Evolutionary conservation across 164 flowering plant species (phyloP).

Genomic region (Amborella trichopoda): DNA sequence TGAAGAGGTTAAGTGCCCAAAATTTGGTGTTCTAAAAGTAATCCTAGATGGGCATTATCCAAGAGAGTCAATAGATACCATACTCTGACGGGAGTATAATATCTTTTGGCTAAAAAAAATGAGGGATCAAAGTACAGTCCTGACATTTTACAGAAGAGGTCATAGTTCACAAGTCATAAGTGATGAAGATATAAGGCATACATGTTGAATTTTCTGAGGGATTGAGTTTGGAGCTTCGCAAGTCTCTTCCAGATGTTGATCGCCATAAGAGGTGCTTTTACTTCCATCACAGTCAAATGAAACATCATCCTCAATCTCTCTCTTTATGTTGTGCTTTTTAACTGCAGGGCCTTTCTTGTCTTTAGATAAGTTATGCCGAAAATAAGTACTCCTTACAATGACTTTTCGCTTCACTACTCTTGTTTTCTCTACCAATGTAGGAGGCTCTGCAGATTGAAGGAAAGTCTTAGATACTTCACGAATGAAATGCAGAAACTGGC

Average conservation of each 20-base stretch:
- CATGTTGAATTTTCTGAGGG: conserved; percentile 14
- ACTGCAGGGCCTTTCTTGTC: conserved; percentile 16
- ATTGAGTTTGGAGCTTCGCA: conserved; percentile 21
- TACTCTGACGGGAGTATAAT: too few relatives aligned
- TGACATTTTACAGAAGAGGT: too few relatives aligned
- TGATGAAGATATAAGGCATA: conserved; percentile 12
- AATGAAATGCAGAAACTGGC: too few relatives aligned
- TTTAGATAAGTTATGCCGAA: conserved; percentile 24
- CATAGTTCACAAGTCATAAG: not conserved
- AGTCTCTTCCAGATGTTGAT: conserved; percentile 7
- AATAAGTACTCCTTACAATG: conserved; percentile 46
- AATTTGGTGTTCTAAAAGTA: too few relatives aligned
- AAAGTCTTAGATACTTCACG: too few relatives aligned
- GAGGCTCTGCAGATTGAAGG: too few relatives aligned
- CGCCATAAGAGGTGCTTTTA: conserved; percentile 6
- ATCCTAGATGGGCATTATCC: too few relatives aligned
- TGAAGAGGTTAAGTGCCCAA: too few relatives aligned
- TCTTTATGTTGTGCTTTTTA: conserved; percentile 12
- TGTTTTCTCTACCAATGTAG: conserved; percentile 18
- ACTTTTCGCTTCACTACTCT: conserved; percentile 18
- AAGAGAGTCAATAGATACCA: too few relatives aligned
- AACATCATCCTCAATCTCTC: conserved; percentile 4
- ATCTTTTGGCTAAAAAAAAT: too few relatives aligned
- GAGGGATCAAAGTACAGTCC: too few relatives aligned
- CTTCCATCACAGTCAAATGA: conserved; percentile 5